Percentiles rank a stretch among this genome's conserved stretches.
Conservation (phyloP, 208 protist species). For the Strigomonas galati region DNA sequence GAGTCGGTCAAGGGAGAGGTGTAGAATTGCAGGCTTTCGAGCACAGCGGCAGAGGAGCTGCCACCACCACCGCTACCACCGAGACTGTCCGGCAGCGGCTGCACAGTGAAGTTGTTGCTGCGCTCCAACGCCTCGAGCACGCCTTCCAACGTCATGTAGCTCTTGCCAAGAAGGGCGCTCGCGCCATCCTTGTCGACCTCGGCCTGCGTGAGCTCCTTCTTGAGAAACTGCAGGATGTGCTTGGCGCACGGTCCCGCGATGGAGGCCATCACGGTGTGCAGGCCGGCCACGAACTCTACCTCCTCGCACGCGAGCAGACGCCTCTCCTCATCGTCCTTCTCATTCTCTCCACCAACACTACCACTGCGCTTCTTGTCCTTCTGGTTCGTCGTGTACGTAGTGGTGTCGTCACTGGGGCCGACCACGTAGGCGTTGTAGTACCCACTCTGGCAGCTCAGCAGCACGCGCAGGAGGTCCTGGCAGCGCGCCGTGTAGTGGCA, state of each 20-base stretch:
- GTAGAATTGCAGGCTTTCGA: not conserved
- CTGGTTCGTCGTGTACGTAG: conserved; percentile 19
- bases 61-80: not conserved
- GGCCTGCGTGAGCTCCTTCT: not conserved
- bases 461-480: conserved; percentile 29
- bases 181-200: not conserved
- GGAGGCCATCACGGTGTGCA: not conserved
- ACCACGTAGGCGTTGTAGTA: conserved; percentile 28
- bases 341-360: conserved; percentile 14
- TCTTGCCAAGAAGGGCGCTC: not conserved
- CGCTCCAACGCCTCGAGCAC: not conserved
- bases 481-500: conserved; percentile 17
- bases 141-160: not conserved
- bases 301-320: not conserved
- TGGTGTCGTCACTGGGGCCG: conserved; percentile 8
- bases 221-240: conserved; percentile 13
- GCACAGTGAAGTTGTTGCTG: not conserved
- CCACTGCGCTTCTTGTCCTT: conserved; percentile 19
- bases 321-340: conserved; percentile 19
- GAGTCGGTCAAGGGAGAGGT: not conserved
- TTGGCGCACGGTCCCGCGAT: not conserved
- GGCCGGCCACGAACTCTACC: not conserved
- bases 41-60: not conserved
- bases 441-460: conserved; percentile 47
- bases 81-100: not conserved